These are phyloP conservation scores for Coprinellus aureogranulatus DNA, from an alignment of 768 basidiomycete species.

Conservation along the genomic window DNA sequence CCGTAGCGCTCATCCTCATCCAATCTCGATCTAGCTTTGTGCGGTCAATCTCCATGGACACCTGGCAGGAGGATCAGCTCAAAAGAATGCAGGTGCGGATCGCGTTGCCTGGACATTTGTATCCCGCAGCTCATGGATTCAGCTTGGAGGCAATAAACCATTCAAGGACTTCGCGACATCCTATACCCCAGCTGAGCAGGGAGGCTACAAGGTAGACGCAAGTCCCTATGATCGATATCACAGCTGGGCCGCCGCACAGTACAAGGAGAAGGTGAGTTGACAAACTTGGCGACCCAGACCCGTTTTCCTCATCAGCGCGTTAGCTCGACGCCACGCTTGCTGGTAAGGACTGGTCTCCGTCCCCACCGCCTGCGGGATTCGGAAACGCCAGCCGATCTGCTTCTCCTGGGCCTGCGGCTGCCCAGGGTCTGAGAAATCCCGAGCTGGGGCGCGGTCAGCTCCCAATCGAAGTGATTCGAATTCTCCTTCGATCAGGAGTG, in stretches of 20 bases:
- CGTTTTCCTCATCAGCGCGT: constrained; percentile 18
- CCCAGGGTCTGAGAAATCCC: constrained; percentile 84
- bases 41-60: constrained; percentile 93
- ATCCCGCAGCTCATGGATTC: constrained; percentile 7
- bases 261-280: constrained; percentile 79
- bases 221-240: constrained; percentile 79
- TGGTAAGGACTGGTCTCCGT: constrained; percentile 77
- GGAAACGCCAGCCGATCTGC: constrained; percentile 37
- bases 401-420: constrained; percentile 64
- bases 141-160: constrained; percentile 87
- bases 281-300: constrained; percentile 7
- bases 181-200: constrained; percentile 63
- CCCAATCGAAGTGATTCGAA: constrained; percentile 51
- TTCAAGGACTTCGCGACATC: constrained; percentile 77
- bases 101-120: constrained; percentile 3
- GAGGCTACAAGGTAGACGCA: constrained; percentile 64
- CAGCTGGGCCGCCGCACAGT: constrained; percentile 92
- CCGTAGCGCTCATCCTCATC: constrained; percentile 19
- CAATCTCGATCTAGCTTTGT: constrained; percentile 63
- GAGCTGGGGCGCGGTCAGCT: constrained; percentile 59
- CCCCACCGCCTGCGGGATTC: constrained; percentile 57
- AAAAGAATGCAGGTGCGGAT: constrained; percentile 79
- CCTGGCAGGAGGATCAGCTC: constrained; percentile 89
- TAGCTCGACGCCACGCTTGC: constrained; percentile 79
- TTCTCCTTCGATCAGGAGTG: constrained; percentile 44